phyloP scores from a whole-genome alignment of 768 basidiomycete species.

The Kwoniella sp. region DNA sequence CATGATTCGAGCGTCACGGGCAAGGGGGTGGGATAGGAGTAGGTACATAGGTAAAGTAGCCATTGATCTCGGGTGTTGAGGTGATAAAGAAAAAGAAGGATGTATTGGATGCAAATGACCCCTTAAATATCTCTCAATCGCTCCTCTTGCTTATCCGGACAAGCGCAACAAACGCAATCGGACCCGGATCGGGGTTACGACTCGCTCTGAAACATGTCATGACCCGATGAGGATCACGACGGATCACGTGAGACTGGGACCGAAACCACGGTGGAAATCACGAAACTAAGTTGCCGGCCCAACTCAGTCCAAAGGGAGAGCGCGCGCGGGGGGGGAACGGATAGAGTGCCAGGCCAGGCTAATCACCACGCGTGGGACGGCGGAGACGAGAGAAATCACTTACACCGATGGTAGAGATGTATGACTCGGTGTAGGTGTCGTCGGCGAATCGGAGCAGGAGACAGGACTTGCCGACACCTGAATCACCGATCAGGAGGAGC shows the following conservation, averaged over 20 bases:
- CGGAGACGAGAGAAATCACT: constrained; percentile 19
- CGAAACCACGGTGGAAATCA: no score
- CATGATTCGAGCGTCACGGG: background rate
- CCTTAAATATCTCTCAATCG: background rate
- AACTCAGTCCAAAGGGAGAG: no score
- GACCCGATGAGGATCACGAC: no score
- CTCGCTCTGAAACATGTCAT: no score
- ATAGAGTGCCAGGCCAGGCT: no score
- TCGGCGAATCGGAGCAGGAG: constrained; percentile 74
- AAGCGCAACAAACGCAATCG: no score
- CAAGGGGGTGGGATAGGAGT: background rate
- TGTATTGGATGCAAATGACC: background rate
- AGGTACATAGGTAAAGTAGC: background rate
- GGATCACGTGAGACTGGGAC: no score
- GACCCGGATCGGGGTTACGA: no score
- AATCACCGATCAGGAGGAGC: constrained; percentile 95
- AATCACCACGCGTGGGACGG: no score
- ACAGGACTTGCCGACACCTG: constrained; percentile 93
- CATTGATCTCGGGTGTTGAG: background rate
- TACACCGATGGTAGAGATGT: constrained; percentile 98
- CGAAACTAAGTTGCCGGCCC: no score
- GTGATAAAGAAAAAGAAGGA: background rate
- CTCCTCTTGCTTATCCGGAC: no score
- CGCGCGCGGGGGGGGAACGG: no score
- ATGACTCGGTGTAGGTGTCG: constrained; percentile 98